These are phyloP conservation scores for Clausena lansium DNA, from an alignment of 345 rosid species.

Conservation along the genomic window DNA sequence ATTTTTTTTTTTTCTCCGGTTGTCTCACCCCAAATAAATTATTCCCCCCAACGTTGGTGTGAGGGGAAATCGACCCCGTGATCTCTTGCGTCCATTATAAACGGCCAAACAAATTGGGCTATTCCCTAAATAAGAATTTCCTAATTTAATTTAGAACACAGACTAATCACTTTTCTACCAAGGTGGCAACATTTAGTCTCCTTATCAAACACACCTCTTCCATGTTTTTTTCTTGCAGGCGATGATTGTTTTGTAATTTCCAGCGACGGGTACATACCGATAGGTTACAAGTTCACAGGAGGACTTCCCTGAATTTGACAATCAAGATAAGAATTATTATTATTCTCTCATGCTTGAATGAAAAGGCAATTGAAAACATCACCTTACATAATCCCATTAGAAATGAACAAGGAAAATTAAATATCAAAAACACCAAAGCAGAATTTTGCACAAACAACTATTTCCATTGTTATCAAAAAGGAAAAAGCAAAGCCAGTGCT, in stretches of 20 bases:
- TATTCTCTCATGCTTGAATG: not conserved
- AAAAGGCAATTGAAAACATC: not conserved
- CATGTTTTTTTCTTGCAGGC: constrained; percentile 11
- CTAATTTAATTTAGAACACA: not conserved
- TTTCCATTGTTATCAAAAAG: not conserved
- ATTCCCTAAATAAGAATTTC: not conserved
- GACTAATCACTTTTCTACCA: not conserved
- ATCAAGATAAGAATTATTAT: constrained; percentile 7
- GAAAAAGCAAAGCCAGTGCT: not conserved
- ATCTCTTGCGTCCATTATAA: not conserved
- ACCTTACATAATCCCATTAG: not conserved
- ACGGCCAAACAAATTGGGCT: not conserved
- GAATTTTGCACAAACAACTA: not conserved
- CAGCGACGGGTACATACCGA: not conserved
- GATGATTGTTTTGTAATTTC: not conserved
- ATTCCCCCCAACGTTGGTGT: not conserved
- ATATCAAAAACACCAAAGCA: not conserved
- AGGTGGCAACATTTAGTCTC: not conserved
- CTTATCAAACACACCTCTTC: constrained; percentile 1
- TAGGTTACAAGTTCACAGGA: constrained; percentile 55
- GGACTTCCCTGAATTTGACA: constrained; percentile 53
- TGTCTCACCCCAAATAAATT: not conserved
- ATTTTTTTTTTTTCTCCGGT: too few species aligned
- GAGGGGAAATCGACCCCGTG: not conserved
- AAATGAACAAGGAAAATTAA: not conserved